Conservation (phyloP, 306 rosid genomes). For the Urtica urens region DNA sequence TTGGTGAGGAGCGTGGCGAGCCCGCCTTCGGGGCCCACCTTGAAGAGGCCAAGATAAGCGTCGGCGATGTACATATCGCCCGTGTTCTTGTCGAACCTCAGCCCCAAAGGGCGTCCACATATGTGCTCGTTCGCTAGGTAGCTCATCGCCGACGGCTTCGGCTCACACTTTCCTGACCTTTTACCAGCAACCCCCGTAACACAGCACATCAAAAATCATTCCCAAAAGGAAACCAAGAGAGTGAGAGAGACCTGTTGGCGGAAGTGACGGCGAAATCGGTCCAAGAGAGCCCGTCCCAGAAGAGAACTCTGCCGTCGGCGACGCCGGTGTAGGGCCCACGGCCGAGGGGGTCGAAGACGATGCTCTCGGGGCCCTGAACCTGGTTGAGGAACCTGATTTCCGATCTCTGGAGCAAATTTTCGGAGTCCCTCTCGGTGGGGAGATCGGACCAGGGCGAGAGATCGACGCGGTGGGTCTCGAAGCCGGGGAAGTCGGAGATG, state of each 20-base stretch:
- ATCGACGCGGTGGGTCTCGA: constrained; percentile 28
- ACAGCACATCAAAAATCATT: neutral
- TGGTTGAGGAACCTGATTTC: constrained; percentile 63
- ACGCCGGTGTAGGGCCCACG: constrained; percentile 92
- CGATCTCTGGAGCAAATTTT: constrained; percentile 64
- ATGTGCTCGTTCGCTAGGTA: constrained; percentile 70
- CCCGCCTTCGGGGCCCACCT: constrained; percentile 90
- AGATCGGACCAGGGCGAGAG: constrained; percentile 50
- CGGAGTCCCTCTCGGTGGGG: constrained; percentile 39
- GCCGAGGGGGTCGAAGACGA: constrained; percentile 72
- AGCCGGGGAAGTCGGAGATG: constrained; percentile 49
- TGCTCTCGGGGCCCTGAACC: constrained; percentile 83
- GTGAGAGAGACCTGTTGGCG: constrained; percentile 42
- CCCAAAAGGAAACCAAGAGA: neutral
- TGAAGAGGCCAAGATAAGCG: constrained; percentile 75
- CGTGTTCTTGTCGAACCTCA: constrained; percentile 83
- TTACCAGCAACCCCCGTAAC: neutral
- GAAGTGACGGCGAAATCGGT: constrained; percentile 70
- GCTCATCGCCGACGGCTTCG: constrained; percentile 54
- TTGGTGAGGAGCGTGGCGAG: constrained; percentile 68
- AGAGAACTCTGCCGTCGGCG: constrained; percentile 71
- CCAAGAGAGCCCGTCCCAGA: constrained; percentile 75
- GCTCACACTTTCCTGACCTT: constrained; percentile 74
- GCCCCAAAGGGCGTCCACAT: constrained; percentile 94
- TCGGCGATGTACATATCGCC: constrained; percentile 89